phyloP scores from a whole-genome alignment of 768 basidiomycete genomes.

The Mrakia blollopis region DNA sequence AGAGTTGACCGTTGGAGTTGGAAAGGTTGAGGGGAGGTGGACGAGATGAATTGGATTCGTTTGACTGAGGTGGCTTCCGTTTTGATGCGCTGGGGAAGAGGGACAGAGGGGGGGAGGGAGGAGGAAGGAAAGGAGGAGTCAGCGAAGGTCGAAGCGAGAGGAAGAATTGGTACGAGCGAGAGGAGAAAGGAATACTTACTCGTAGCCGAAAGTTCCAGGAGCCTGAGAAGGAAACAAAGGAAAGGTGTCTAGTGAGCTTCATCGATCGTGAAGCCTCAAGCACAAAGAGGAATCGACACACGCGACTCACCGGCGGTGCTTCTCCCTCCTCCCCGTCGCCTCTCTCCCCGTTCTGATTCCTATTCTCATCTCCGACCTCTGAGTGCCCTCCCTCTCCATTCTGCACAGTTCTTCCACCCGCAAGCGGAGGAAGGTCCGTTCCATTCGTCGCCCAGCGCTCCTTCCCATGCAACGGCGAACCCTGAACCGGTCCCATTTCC shows the following conservation, averaged over 20 bases:
- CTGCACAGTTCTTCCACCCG: neutral
- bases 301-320: neutral
- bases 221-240: neutral
- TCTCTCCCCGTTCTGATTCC: neutral
- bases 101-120: neutral
- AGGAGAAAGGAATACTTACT: neutral
- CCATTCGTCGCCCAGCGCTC: neutral
- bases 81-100: neutral
- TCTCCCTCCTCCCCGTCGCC: neutral
- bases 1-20: neutral
- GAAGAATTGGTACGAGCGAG: too few species aligned
- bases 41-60: neutral
- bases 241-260: neutral
- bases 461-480: neutral
- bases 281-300: too few species aligned
- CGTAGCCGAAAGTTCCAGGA: neutral
- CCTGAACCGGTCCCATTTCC: neutral
- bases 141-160: too few species aligned
- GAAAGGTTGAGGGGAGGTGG: neutral
- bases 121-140: neutral
- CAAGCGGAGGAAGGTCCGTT: neutral
- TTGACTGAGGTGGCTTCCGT: neutral
- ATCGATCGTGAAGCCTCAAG: neutral
- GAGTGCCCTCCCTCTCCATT: neutral
- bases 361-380: neutral